A percentile compares a stretch with the other conserved stretches of the same genome.
phyloP scores from a whole-genome alignment of 202 grass and related monocot species.

The Dendrocalamus latiflorus region DNA sequence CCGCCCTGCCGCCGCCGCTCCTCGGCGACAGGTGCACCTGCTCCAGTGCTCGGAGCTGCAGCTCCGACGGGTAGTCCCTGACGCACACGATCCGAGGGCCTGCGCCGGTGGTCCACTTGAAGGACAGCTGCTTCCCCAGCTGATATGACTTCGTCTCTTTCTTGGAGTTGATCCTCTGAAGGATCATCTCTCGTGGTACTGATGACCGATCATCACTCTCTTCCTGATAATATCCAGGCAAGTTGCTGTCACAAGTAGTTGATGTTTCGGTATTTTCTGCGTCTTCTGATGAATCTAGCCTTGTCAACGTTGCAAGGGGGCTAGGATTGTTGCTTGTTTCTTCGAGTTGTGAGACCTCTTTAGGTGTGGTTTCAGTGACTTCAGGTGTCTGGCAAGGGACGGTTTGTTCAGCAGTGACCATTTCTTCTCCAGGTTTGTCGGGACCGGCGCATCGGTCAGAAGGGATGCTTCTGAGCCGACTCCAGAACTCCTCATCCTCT shows the following conservation, averaged over 20 bases:
- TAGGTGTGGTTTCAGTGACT: background rate
- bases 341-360: background rate
- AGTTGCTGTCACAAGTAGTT: background rate
- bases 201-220: background rate
- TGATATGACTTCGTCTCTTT: conserved; percentile 61
- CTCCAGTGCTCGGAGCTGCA: conserved; percentile 71
- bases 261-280: conserved; percentile 3
- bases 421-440: conserved; percentile 19
- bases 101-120: conserved; percentile 85
- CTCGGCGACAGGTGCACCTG: conserved; percentile 70
- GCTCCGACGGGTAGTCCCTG: conserved; percentile 83
- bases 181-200: conserved; percentile 54
- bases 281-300: conserved; percentile 10
- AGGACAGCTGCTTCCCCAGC: conserved; percentile 72
- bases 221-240: conserved; percentile 6
- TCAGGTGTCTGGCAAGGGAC: background rate
- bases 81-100: conserved; percentile 86
- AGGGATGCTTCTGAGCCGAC: conserved; percentile 39
- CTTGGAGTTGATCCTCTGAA: conserved; percentile 65
- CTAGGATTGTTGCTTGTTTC: background rate
- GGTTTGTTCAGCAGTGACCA: background rate
- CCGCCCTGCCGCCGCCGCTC: conserved; percentile 17
- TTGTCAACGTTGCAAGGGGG: background rate
- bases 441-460: conserved; percentile 23
- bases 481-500: conserved; percentile 57